These are phyloP conservation scores for Penicillium digitatum DNA, from an alignment of 2,329 filamentous ascomycete species.

Conservation along the genomic window DNA sequence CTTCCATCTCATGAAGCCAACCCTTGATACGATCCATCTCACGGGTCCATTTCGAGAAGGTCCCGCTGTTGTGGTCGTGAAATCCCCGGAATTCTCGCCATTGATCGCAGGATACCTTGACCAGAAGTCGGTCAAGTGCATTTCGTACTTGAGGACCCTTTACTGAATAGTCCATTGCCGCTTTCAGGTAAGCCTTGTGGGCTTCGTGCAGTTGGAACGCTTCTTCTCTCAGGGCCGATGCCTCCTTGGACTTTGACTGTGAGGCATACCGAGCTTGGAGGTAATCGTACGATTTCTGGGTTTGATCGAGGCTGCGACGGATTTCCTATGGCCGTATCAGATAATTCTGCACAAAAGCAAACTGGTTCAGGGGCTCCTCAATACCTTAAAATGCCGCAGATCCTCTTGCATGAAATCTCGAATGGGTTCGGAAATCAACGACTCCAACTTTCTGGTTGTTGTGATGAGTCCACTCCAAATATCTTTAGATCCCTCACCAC, in stretches of 20 bases:
- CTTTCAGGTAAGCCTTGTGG: constrained; percentile 82
- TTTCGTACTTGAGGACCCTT: constrained; percentile 80
- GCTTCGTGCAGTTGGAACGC: constrained; percentile 94
- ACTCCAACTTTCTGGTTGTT: constrained; percentile 73
- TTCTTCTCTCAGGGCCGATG: constrained; percentile 85
- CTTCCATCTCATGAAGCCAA: constrained; percentile 93
- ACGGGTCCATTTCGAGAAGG: constrained; percentile 62
- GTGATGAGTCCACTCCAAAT: constrained; percentile 76
- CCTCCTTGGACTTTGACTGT: constrained; percentile 90
- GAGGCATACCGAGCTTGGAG: constrained; percentile 75
- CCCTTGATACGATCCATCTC: constrained; percentile 91
- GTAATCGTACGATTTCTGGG: constrained; percentile 80
- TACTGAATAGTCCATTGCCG: constrained; percentile 89
- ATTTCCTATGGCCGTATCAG: constrained; percentile 52
- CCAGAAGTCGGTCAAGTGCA: constrained; percentile 78
- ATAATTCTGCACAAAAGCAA: background rate
- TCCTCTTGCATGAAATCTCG: constrained; percentile 73
- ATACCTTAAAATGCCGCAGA: constrained; percentile 71
- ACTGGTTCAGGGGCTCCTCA: background rate
- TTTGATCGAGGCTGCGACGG: constrained; percentile 67
- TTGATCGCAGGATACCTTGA: constrained; percentile 77
- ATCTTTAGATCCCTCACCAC: constrained; percentile 80
- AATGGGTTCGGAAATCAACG: constrained; percentile 74
- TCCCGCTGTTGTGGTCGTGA: constrained; percentile 59
- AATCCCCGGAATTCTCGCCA: constrained; percentile 79